A percentile compares a stretch with the other conserved stretches of the same genome.
These are phyloP conservation scores for Hibiscus trionum DNA, from an alignment of 345 rosid species.

Conservation along the genomic window DNA sequence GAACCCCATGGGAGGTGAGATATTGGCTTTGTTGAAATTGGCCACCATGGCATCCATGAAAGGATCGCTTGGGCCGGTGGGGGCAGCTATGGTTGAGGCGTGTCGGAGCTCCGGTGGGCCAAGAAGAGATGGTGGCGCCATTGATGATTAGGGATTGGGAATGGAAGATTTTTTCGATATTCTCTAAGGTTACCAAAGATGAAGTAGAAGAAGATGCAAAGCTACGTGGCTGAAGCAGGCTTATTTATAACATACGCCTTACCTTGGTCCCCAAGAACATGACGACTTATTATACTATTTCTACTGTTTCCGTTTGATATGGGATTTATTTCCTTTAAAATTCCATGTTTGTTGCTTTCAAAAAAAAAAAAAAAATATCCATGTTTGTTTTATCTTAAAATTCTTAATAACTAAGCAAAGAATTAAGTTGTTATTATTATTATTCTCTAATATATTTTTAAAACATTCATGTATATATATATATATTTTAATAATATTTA, in stretches of 20 bases:
- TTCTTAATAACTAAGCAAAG: background rate
- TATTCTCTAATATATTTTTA: too few species aligned
- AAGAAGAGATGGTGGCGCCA: background rate
- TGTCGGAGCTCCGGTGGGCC: slow-evolving; percentile 31
- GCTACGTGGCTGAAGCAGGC: background rate
- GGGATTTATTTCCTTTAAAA: background rate
- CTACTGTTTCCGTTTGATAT: background rate
- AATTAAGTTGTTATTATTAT: too few species aligned
- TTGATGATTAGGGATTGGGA: background rate
- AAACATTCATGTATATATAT: too few species aligned
- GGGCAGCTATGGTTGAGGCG: background rate
- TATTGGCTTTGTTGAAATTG: slow-evolving; percentile 24
- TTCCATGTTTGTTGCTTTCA: background rate
- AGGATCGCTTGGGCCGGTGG: slow-evolving; percentile 9
- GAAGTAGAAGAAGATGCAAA: background rate
- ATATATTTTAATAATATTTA: too few species aligned
- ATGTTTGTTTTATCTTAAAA: background rate
- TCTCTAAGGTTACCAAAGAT: too few species aligned
- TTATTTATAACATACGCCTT: background rate
- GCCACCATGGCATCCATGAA: slow-evolving; percentile 35
- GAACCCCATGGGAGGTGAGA: slow-evolving; percentile 23
- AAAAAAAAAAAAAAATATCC: too few species aligned
- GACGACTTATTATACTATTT: background rate
- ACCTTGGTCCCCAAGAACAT: background rate
- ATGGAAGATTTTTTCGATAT: too few species aligned